Conservation (phyloP, 345 rosid genomes). For the Gossypium ekmanianum region DNA sequence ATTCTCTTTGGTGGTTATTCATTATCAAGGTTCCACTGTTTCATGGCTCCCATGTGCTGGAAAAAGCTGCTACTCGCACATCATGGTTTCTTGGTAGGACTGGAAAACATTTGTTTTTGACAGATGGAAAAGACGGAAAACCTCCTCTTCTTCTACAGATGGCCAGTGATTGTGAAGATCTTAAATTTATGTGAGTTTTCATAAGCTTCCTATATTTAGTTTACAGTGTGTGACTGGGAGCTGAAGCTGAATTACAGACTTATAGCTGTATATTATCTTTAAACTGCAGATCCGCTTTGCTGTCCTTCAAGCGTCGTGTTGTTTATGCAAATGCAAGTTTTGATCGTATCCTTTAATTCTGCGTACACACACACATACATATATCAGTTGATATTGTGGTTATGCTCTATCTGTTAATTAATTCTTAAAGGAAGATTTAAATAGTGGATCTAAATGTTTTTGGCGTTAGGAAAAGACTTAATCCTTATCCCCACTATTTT, state of each 20-base stretch:
- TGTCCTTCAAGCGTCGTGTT: constrained; percentile 66
- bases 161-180: constrained; percentile 59
- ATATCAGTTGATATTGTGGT: background rate
- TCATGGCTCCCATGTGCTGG: constrained; percentile 62
- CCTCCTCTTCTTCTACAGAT: constrained; percentile 79
- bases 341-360: constrained; percentile 65
- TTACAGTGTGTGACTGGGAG: constrained; percentile 7
- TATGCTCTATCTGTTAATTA: background rate
- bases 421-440: background rate
- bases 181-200: constrained; percentile 73
- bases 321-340: constrained; percentile 74
- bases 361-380: background rate
- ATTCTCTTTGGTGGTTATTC: constrained; percentile 4
- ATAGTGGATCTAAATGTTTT: constrained; percentile 6
- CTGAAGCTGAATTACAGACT: background rate
- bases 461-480: background rate
- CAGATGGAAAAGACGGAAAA: constrained; percentile 52
- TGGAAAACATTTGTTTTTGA: constrained; percentile 77
- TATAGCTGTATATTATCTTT: constrained; percentile 17
- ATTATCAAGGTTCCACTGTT: constrained; percentile 60
- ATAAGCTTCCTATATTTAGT: constrained; percentile 6
- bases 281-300: constrained; percentile 72
- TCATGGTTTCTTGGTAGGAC: constrained; percentile 77
- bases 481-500: constrained; percentile 2
- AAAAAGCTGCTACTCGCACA: constrained; percentile 49